Percentiles rank a stretch among this genome's conserved stretches.
Conservation (phyloP, 305 asterid species). For the Striga hermonthica region DNA sequence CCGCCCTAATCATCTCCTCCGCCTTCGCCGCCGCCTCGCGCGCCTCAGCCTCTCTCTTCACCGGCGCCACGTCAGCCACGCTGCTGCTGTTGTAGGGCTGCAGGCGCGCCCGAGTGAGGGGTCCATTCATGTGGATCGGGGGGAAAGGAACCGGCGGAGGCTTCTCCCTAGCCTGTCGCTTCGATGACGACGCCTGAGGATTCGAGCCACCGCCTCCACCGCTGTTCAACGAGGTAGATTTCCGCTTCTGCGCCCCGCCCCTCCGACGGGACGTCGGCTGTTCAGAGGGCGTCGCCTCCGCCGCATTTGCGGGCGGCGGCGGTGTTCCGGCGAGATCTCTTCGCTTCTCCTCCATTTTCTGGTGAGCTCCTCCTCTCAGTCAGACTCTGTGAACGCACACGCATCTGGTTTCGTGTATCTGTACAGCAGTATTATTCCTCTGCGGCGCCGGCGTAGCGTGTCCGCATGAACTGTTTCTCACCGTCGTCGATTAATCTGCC, state of each 20-base stretch:
- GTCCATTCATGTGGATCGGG: constrained; percentile 94
- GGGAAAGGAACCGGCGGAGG: constrained; percentile 50
- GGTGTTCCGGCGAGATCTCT: constrained; percentile 60
- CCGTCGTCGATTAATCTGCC: constrained; percentile 21
- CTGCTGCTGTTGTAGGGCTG: constrained; percentile 57
- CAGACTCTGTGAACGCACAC: constrained; percentile 30
- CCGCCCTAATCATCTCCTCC: constrained; percentile 42
- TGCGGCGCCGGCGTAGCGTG: constrained; percentile 29
- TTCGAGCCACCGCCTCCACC: constrained; percentile 52
- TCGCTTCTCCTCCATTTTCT: constrained; percentile 70
- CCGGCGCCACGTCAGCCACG: constrained; percentile 39
- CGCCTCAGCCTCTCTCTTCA: constrained; percentile 48
- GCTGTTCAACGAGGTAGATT: constrained; percentile 56
- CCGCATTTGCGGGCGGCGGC: constrained; percentile 41
- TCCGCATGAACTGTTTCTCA: constrained; percentile 1
- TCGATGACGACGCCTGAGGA: constrained; percentile 53
- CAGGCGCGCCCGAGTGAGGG: constrained; percentile 84
- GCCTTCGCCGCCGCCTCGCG: constrained; percentile 47
- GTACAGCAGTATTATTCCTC: constrained; percentile 22
- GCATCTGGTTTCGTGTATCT: constrained; percentile 28
- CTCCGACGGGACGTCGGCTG: constrained; percentile 63
- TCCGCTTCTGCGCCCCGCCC: constrained; percentile 83
- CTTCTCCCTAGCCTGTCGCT: constrained; percentile 92
- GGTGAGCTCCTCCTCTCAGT: constrained; percentile 37
- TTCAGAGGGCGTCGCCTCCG: constrained; percentile 45